Evolutionary conservation across 2,329 filamentous ascomycete species (phyloP).

Genomic region (Rosellinia necatrix): DNA sequence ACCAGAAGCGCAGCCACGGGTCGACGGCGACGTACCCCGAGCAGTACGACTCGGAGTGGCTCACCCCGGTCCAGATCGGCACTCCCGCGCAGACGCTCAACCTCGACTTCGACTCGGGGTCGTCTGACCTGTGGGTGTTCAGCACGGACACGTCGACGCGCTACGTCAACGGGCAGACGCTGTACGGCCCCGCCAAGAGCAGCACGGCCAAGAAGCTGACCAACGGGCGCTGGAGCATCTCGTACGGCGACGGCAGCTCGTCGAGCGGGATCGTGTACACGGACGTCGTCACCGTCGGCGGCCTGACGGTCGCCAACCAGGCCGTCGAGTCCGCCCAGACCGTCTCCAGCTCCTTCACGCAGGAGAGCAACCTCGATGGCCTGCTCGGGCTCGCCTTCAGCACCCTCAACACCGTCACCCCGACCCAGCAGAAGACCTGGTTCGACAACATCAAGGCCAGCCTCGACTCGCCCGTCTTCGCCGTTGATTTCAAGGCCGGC

Average conservation of each 20-base stretch:
- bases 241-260: slow-evolving; percentile 33
- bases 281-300: slow-evolving; percentile 31
- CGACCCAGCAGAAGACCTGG: slow-evolving; percentile 31
- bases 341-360: slow-evolving; percentile 32
- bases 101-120: slow-evolving; percentile 38
- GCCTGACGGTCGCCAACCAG: slow-evolving; percentile 27
- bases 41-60: slow-evolving; percentile 30
- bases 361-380: slow-evolving; percentile 32
- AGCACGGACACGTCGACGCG: slow-evolving; percentile 24
- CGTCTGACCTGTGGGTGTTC: slow-evolving; percentile 39
- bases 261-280: slow-evolving; percentile 40
- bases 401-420: slow-evolving; percentile 32
- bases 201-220: slow-evolving; percentile 28
- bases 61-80: slow-evolving; percentile 35
- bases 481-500: slow-evolving; percentile 36
- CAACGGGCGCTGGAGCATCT: slow-evolving; percentile 31
- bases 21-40: slow-evolving; percentile 20
- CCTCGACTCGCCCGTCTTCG: slow-evolving; percentile 34
- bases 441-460: slow-evolving; percentile 34
- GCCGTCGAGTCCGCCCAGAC: slow-evolving; percentile 34
- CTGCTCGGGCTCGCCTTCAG: slow-evolving; percentile 37
- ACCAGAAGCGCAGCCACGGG: slow-evolving; percentile 27
- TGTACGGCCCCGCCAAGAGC: slow-evolving; percentile 31
- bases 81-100: slow-evolving; percentile 34
- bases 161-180: slow-evolving; percentile 29